Conservation (phyloP, 495 filamentous ascomycete genomes). For the Neurospora tetraspora region DNA sequence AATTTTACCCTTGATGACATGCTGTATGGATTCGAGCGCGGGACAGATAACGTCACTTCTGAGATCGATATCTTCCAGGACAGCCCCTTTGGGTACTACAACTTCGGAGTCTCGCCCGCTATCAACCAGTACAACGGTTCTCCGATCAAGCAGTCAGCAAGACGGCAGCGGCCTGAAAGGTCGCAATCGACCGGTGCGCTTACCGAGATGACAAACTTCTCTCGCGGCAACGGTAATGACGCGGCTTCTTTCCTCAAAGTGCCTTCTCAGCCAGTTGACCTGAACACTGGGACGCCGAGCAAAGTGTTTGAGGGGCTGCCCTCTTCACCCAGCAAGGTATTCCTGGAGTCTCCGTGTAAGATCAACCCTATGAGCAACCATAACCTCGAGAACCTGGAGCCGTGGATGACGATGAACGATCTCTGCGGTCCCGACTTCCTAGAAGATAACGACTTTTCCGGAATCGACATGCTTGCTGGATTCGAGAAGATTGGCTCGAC, state of each 20-base stretch:
- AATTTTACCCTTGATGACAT: slow-evolving; percentile 48
- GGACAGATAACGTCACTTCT: slow-evolving; percentile 36
- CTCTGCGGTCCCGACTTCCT: slow-evolving; percentile 44
- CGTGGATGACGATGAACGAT: slow-evolving; percentile 40
- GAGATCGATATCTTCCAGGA: slow-evolving; percentile 72
- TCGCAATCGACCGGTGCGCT: slow-evolving; percentile 52
- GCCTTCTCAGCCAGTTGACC: slow-evolving; percentile 25
- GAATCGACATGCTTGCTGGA: slow-evolving; percentile 76
- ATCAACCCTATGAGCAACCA: slow-evolving; percentile 34
- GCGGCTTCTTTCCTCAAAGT: slow-evolving; percentile 37
- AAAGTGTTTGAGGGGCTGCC: slow-evolving; percentile 41
- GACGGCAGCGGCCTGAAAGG: slow-evolving; percentile 50
- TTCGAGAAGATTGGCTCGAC: slow-evolving; percentile 77
- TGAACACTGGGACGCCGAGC: slow-evolving; percentile 42
- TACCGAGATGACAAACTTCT: slow-evolving; percentile 50
- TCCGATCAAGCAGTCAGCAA: slow-evolving; percentile 63
- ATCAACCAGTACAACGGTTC: slow-evolving; percentile 44
- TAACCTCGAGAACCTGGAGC: slow-evolving; percentile 23
- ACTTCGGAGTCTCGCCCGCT: slow-evolving; percentile 27
- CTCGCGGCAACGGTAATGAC: slow-evolving; percentile 39
- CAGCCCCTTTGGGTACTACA: slow-evolving; percentile 31
- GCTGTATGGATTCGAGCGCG: slow-evolving; percentile 34
- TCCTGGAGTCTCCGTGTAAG: slow-evolving; percentile 39
- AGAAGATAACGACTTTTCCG: slow-evolving; percentile 54
- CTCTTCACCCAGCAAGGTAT: slow-evolving; percentile 44